Percentiles rank a stretch among this genome's conserved stretches.
These are phyloP conservation scores for Schwanniomyces polymorphus DNA, from an alignment of 805 yeast species.

Conservation along the genomic window DNA sequence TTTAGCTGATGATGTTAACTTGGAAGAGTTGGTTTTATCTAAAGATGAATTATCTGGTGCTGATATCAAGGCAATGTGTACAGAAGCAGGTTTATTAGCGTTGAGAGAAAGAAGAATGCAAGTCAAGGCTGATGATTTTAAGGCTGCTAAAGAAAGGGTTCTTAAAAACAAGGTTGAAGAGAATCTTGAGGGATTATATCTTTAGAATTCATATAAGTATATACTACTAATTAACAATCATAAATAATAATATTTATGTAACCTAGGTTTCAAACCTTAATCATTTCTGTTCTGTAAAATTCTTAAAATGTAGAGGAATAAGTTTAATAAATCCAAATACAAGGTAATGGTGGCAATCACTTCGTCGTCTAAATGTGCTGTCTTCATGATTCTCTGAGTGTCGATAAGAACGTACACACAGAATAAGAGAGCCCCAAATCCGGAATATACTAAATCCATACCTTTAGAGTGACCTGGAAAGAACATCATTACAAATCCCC, in stretches of 20 bases:
- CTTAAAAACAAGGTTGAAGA: slow-evolving; percentile 96
- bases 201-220: slow-evolving; percentile 34
- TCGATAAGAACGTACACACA: slow-evolving; percentile 73
- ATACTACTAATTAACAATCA: not conserved
- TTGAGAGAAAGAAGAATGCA: slow-evolving; percentile 97
- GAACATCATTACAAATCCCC: slow-evolving; percentile 70
- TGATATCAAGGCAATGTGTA: slow-evolving; percentile 95
- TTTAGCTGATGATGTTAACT: slow-evolving; percentile 80
- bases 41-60: slow-evolving; percentile 97
- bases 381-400: slow-evolving; percentile 77
- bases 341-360: slow-evolving; percentile 75
- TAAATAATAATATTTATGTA: not conserved
- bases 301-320: slow-evolving; percentile 75
- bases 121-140: slow-evolving; percentile 91
- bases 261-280: slow-evolving; percentile 1
- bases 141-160: slow-evolving; percentile 90
- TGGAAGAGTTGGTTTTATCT: slow-evolving; percentile 83
- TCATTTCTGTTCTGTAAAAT: slow-evolving; percentile 42
- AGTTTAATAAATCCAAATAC: slow-evolving; percentile 79
- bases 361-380: slow-evolving; percentile 79
- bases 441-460: slow-evolving; percentile 67
- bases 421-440: slow-evolving; percentile 73
- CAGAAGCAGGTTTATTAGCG: slow-evolving; percentile 95
- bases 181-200: slow-evolving; percentile 89
- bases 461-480: slow-evolving; percentile 48